Base-by-base conservation (phyloP, 176 grass and related monocot species). In the Rhipidocladum racemiflorum region DNA sequence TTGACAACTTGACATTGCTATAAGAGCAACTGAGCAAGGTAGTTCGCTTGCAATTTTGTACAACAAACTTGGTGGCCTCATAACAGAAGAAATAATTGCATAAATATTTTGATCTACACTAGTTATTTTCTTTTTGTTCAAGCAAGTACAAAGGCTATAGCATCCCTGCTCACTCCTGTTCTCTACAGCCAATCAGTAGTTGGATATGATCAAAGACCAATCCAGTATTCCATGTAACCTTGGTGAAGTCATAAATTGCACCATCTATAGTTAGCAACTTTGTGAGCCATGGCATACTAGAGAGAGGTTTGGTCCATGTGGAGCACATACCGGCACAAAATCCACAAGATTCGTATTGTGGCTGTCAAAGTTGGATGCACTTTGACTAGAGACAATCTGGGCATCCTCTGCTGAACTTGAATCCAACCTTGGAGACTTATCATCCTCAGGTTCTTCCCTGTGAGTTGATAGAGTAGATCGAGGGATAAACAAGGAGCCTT, bases 391-490 rank as follows among this genome's bases (percentile, higher is more conserved):
- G 49, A 79, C 40, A 70, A 39, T 62, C 32, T 89, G 81, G 23
- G 69, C 74, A 65, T 91, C 88, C 60, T 94, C 72, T n/a, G 43
- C 69, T 43, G 68, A 80, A 72, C 66, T 87, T 71, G 88, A 89
- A 82, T 89, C 90, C 81, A 92, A 70, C 56, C 82, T 83, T 70
- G 96, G 87, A 27, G 91, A 95, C 65, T 67, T 91, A 71, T 95
- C 96, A 85, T 99, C 93, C 79, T 99, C 96, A 53, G 93, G 85
- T 85, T 99, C 96, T 91, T 99, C 96, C 34, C 84, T 91, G 70
- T 99, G 96, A 69, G 96, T 95, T 79, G 92, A 81, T 53, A 99
- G 85, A 50, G 86, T 79, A 71, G 93, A 87, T 30, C 89, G 89
- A 76, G 92, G 80, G 20, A 99, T 27, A 72, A 90, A 93, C 55